phyloP scores from a whole-genome alignment of 306 rosid genomes.

The Arachis stenosperma region DNA sequence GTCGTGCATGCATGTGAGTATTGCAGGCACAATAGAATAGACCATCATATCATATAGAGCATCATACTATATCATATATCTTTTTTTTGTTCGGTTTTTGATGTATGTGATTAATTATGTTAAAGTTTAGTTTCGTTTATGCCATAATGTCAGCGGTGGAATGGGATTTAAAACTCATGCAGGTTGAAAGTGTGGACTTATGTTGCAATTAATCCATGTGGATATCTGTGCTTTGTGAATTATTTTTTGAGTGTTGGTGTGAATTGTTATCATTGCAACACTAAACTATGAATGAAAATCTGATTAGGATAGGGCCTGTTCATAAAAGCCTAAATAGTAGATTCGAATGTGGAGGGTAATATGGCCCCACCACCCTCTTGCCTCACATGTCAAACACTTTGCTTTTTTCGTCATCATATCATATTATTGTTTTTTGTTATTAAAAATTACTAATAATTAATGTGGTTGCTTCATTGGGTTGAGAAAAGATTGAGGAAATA shows the following conservation, averaged over 20 bases:
- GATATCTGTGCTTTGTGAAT: background rate
- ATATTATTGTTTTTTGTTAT: background rate
- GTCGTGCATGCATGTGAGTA: slow-evolving; percentile 47
- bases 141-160: slow-evolving; percentile 10
- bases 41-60: slow-evolving; percentile 35
- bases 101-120: too few relatives aligned
- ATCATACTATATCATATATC: too few relatives aligned
- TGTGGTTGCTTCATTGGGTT: slow-evolving; percentile 36
- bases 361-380: slow-evolving; percentile 40
- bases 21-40: slow-evolving; percentile 37
- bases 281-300: background rate
- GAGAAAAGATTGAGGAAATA: slow-evolving; percentile 40
- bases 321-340: background rate
- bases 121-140: too few relatives aligned
- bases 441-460: background rate
- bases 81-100: too few relatives aligned
- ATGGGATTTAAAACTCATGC: background rate
- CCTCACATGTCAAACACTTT: slow-evolving; percentile 33
- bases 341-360: slow-evolving; percentile 32
- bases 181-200: background rate
- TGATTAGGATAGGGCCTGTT: slow-evolving; percentile 1
- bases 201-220: background rate
- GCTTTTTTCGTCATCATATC: slow-evolving; percentile 7
- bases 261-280: slow-evolving; percentile 17
- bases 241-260: background rate